These are phyloP conservation scores for Saururus chinensis DNA, from an alignment of 164 flowering plant genomes.

Conservation along the genomic window DNA sequence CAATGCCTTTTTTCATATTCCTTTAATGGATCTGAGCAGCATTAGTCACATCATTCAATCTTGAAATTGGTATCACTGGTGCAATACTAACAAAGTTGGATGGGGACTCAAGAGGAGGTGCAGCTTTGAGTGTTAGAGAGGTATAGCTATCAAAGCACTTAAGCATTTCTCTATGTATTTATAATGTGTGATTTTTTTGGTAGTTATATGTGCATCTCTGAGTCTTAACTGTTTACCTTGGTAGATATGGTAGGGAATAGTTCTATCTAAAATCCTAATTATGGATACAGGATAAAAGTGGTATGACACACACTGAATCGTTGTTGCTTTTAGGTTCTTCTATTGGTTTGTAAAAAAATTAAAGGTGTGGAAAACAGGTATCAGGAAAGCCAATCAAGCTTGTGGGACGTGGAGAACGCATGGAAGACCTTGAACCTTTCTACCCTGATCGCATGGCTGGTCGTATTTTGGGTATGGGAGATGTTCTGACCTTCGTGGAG, in stretches of 20 bases:
- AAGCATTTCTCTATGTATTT: too few species aligned
- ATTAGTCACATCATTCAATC: conserved; percentile 84
- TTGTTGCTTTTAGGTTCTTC: too few species aligned
- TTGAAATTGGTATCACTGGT: conserved; percentile 96
- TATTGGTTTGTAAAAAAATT: background rate
- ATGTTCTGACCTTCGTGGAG: conserved; percentile 95
- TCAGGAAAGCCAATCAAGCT: conserved; percentile 98
- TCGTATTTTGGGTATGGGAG: conserved; percentile 97
- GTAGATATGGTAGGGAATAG: background rate
- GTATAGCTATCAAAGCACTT: conserved; percentile 18
- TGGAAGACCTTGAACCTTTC: conserved; percentile 98
- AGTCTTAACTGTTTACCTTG: background rate
- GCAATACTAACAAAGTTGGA: conserved; percentile 95
- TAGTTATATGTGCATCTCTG: background rate
- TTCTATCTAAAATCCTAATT: background rate
- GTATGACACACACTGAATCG: background rate
- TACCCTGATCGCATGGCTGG: conserved; percentile 99
- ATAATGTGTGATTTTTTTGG: background rate
- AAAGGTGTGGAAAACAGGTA: conserved; percentile 34
- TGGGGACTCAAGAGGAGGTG: conserved; percentile 99
- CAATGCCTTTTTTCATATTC: background rate
- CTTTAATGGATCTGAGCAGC: conserved; percentile 31
- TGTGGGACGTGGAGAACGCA: conserved; percentile 94
- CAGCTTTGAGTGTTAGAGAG: conserved; percentile 98
- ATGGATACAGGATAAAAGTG: background rate